These are phyloP conservation scores for Hanseniaspora nectarophila DNA, from an alignment of 805 yeast species.

Conservation along the genomic window DNA sequence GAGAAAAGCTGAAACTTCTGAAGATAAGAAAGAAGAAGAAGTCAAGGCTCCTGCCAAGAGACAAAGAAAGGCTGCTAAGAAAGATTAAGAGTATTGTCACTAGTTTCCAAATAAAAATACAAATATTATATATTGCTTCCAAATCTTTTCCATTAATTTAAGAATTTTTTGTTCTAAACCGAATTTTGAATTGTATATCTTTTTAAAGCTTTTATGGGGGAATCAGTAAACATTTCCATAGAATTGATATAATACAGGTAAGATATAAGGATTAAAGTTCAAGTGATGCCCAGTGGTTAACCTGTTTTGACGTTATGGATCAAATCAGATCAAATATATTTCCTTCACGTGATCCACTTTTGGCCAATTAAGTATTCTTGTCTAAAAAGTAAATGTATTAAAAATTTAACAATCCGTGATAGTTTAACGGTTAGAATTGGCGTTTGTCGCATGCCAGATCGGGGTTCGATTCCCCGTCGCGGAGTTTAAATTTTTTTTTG, in stretches of 20 bases:
- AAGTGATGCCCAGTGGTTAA: too few species aligned
- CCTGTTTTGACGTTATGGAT: too few species aligned
- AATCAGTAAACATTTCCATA: too few species aligned
- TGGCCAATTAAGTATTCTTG: too few species aligned
- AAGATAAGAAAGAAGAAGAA: slow-evolving; percentile 10
- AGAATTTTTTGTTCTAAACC: too few species aligned
- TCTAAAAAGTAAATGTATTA: background rate
- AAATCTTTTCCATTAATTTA: too few species aligned
- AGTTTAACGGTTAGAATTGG: slow-evolving; percentile 17
- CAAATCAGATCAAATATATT: too few species aligned
- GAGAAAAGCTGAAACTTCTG: slow-evolving; percentile 19
- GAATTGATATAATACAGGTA: too few species aligned
- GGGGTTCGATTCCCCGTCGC: slow-evolving; percentile 18
- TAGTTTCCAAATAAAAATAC: background rate
- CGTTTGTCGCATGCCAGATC: slow-evolving; percentile 17
- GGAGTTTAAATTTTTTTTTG: slow-evolving; percentile 14
- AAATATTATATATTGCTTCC: background rate
- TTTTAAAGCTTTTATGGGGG: too few species aligned
- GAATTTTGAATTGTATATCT: background rate
- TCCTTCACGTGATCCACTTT: too few species aligned
- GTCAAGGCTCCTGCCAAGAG: background rate
- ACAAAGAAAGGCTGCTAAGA: slow-evolving; percentile 7
- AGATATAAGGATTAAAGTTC: too few species aligned
- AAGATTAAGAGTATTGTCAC: background rate
- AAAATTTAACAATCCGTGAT: slow-evolving; percentile 13